Evolutionary conservation across 2,329 filamentous ascomycete species (phyloP).

Genomic region (Colletotrichum musicola): DNA sequence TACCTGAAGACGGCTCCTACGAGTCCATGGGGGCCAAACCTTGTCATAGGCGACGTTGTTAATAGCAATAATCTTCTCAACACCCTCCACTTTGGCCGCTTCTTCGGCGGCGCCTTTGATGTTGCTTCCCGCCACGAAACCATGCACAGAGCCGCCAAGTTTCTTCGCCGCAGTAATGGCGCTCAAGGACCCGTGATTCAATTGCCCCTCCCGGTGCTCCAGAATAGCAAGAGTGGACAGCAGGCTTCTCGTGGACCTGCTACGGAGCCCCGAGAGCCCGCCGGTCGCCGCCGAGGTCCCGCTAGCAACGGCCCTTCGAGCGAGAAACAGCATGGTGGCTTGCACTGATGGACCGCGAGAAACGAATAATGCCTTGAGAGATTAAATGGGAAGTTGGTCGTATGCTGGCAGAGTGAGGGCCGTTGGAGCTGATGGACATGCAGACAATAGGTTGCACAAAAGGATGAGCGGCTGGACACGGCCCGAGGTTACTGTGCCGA

Average conservation of each 20-base stretch:
- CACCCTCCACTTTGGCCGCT: constrained; percentile 87
- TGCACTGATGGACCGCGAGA: not conserved
- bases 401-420: not conserved
- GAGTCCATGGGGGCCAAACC: constrained; percentile 58
- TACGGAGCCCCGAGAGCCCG: constrained; percentile 47
- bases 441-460: constrained; percentile 15
- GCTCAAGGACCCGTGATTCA: constrained; percentile 85
- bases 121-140: constrained; percentile 85
- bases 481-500: constrained; percentile 50
- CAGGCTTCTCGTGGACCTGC: constrained; percentile 56
- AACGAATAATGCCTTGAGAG: not conserved
- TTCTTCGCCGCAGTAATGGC: constrained; percentile 89
- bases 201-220: constrained; percentile 91
- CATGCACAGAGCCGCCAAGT: constrained; percentile 87
- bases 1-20: not conserved
- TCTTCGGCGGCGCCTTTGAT: constrained; percentile 83
- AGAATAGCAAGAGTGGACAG: constrained; percentile 91
- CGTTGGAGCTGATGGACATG: too few relatives aligned
- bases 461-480: constrained; percentile 50
- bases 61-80: constrained; percentile 91
- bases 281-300: constrained; percentile 39
- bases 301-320: constrained; percentile 32
- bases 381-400: not conserved
- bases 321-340: constrained; percentile 48
- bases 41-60: constrained; percentile 94